phyloP scores from a whole-genome alignment of 495 filamentous ascomycete genomes.

The Letharia lupina region DNA sequence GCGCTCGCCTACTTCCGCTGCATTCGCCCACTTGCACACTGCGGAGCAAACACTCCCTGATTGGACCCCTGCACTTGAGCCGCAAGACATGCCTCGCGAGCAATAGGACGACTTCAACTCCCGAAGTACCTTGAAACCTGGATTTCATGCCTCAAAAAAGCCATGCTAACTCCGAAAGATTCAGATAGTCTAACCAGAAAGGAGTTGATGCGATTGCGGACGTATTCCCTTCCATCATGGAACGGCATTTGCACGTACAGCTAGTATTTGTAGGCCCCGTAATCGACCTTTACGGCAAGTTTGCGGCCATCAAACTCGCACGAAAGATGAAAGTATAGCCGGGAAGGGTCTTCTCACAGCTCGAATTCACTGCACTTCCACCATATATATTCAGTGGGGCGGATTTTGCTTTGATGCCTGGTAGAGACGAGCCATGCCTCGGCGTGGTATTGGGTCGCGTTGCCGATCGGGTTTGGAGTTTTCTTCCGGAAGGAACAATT shows the following conservation, averaged over 20 bases:
- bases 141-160: not conserved
- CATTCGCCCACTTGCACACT: no score
- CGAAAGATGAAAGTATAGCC: conserved; percentile 66
- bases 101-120: no score
- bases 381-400: conserved; percentile 73
- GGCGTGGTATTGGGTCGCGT: conserved; percentile 58
- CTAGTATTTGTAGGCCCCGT: conserved; percentile 64
- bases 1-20: no score
- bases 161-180: not conserved
- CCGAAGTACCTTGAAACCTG: no score
- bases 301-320: conserved; percentile 64
- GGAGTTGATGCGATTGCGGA: conserved; percentile 72
- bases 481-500: conserved; percentile 60
- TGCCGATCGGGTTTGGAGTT: conserved; percentile 52
- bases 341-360: conserved; percentile 63
- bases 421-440: conserved; percentile 65
- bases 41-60: no score
- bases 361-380: conserved; percentile 65
- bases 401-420: conserved; percentile 72
- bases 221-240: conserved; percentile 61
- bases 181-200: conserved; percentile 73
- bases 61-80: no score
- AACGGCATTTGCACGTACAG: conserved; percentile 57
- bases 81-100: not conserved
- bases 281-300: conserved; percentile 72